A percentile compares a stretch with the other conserved stretches of the same genome.
These are phyloP conservation scores for Populus simonii DNA, from an alignment of 345 rosid genomes.

Conservation along the genomic window DNA sequence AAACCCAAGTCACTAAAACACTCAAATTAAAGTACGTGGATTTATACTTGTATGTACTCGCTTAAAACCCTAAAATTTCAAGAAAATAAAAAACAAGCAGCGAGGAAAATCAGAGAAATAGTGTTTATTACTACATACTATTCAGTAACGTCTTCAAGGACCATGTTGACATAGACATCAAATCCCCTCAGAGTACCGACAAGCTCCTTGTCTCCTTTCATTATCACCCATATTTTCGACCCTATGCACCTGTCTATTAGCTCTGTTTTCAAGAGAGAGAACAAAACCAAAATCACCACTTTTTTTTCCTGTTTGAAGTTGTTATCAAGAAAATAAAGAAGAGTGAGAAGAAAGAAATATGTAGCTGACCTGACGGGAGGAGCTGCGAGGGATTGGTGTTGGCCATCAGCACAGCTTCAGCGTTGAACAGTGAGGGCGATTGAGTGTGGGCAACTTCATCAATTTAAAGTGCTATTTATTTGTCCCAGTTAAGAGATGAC, in stretches of 20 bases:
- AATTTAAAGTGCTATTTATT: background rate
- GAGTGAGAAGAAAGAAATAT: background rate
- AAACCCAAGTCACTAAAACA: background rate
- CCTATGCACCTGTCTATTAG: conserved; percentile 82
- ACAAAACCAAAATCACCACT: background rate
- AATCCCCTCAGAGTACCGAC: conserved; percentile 76
- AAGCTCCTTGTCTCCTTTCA: conserved; percentile 93
- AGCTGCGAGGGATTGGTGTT: conserved; percentile 70
- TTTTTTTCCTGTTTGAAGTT: background rate
- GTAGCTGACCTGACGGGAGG: conserved; percentile 56
- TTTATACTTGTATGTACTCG: background rate
- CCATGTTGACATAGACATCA: conserved; percentile 83
- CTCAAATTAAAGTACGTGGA: too few species aligned
- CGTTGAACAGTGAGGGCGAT: background rate
- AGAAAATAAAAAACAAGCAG: background rate
- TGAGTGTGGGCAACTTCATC: background rate
- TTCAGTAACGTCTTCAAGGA: conserved; percentile 71
- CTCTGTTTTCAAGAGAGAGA: conserved; percentile 40
- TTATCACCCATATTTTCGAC: conserved; percentile 81
- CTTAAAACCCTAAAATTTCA: background rate
- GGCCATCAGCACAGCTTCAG: conserved; percentile 41
- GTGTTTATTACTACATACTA: conserved; percentile 34
- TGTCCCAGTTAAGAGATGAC: background rate
- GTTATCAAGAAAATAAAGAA: background rate
- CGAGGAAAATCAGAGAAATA: background rate